Conservation (phyloP, 768 basidiomycete species). For the Hydnomerulius pinastri region DNA sequence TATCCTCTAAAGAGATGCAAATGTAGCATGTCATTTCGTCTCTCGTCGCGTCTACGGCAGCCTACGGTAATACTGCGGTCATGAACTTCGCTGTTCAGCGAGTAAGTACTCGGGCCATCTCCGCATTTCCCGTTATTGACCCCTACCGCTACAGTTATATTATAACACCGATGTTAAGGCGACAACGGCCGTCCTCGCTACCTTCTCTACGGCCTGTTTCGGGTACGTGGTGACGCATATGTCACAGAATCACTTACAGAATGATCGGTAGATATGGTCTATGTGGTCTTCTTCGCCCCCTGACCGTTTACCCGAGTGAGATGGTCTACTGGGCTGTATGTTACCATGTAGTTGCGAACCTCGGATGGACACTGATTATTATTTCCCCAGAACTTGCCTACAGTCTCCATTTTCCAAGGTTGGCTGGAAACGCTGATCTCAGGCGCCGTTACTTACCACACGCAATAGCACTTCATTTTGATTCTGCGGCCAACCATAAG, state of each 20-base stretch:
- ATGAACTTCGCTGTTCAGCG: slow-evolving; percentile 63
- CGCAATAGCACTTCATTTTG: slow-evolving; percentile 51
- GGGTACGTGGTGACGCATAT: slow-evolving; percentile 38
- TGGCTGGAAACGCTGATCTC: neutral
- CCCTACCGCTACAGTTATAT: slow-evolving; percentile 48
- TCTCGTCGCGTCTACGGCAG: slow-evolving; percentile 57
- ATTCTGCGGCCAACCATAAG: slow-evolving; percentile 43
- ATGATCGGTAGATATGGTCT: slow-evolving; percentile 51
- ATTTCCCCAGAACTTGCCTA: slow-evolving; percentile 48
- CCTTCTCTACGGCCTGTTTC: slow-evolving; percentile 65
- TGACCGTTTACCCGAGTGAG: slow-evolving; percentile 62
- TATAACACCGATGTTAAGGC: slow-evolving; percentile 58
- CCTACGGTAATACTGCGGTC: slow-evolving; percentile 54
- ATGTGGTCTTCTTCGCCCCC: slow-evolving; percentile 57
- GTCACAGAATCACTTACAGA: neutral
- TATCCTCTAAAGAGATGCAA: neutral
- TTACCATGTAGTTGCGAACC: neutral
- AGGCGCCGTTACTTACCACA: slow-evolving; percentile 25
- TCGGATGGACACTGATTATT: neutral
- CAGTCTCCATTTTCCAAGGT: slow-evolving; percentile 63
- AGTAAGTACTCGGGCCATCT: slow-evolving; percentile 32
- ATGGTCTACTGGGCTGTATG: slow-evolving; percentile 62
- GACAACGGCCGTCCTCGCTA: slow-evolving; percentile 58
- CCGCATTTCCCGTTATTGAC: neutral
- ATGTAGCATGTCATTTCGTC: slow-evolving; percentile 58